These are phyloP conservation scores for Ogataea trehaloabstinens DNA, from an alignment of 805 yeast species.

Conservation along the genomic window DNA sequence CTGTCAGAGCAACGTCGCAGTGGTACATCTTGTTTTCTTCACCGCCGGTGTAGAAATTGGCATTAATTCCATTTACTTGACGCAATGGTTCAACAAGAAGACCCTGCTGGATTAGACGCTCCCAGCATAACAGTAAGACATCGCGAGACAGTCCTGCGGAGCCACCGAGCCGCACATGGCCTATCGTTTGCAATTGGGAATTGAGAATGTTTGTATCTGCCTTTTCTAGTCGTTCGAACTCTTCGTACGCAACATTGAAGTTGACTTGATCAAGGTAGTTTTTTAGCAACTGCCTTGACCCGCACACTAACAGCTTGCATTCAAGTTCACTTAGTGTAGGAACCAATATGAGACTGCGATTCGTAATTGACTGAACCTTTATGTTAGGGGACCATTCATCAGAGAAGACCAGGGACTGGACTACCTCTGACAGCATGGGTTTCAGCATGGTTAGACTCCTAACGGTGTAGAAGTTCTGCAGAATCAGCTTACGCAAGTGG, in stretches of 20 bases:
- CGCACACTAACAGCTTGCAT: slow-evolving; percentile 64
- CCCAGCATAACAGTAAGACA: slow-evolving; percentile 73
- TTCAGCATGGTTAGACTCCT: slow-evolving; percentile 55
- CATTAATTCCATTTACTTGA: slow-evolving; percentile 22
- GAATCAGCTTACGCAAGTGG: slow-evolving; percentile 35
- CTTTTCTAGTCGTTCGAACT: slow-evolving; percentile 40
- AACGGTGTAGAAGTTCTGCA: slow-evolving; percentile 53
- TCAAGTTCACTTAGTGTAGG: slow-evolving; percentile 67
- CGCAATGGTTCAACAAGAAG: slow-evolving; percentile 37
- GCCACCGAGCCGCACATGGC: slow-evolving; percentile 29
- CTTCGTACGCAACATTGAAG: slow-evolving; percentile 74
- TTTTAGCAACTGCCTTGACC: slow-evolving; percentile 68
- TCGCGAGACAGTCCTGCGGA: slow-evolving; percentile 32
- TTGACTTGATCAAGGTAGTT: slow-evolving; percentile 60
- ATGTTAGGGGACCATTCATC: background rate
- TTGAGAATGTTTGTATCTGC: slow-evolving; percentile 32
- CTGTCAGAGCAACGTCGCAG: slow-evolving; percentile 51
- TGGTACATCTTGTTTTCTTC: slow-evolving; percentile 49
- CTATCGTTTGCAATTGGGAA: slow-evolving; percentile 42
- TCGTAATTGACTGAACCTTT: slow-evolving; percentile 2
- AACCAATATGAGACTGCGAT: slow-evolving; percentile 19
- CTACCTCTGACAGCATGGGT: slow-evolving; percentile 11
- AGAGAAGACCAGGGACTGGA: background rate
- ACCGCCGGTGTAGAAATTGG: slow-evolving; percentile 24
- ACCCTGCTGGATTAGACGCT: slow-evolving; percentile 54